phyloP scores from a whole-genome alignment of 2,329 filamentous ascomycete species.

The Coccinonectria pachysandricola region DNA sequence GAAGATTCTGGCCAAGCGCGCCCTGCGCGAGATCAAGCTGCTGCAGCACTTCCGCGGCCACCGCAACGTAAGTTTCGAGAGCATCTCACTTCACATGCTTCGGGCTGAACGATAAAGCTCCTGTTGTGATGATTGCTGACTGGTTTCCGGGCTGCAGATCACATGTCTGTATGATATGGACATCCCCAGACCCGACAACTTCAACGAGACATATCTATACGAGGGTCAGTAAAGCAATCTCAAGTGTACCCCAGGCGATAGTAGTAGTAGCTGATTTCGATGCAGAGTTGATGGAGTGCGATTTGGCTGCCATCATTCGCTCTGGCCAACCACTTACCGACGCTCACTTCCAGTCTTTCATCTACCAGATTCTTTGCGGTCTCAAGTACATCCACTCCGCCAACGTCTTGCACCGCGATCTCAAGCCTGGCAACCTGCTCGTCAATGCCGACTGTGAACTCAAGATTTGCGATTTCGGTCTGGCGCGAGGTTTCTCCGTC shows the following conservation, averaged over 20 bases:
- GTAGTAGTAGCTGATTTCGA: conserved; percentile 10
- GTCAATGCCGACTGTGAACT: conserved; percentile 99
- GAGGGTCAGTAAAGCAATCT: conserved; percentile 55
- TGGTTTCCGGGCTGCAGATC: too few species aligned
- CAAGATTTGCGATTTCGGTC: conserved; percentile 97
- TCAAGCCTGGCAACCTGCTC: conserved; percentile 93
- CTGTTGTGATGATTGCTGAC: too few species aligned
- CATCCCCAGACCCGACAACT: conserved; percentile 91
- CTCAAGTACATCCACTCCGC: conserved; percentile 99
- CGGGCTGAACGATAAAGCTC: too few species aligned
- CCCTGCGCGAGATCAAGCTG: conserved; percentile 95
- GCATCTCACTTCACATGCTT: too few species aligned
- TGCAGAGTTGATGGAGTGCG: conserved; percentile 96
- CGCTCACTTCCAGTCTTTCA: conserved; percentile 98
- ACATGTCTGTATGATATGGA: conserved; percentile 99
- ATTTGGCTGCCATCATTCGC: conserved; percentile 93
- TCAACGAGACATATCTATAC: conserved; percentile 98
- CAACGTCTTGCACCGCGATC: conserved; percentile 90
- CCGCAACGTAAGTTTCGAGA: conserved; percentile 55
- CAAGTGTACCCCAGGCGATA: not conserved
- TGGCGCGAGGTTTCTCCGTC: conserved; percentile 91
- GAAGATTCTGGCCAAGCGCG: conserved; percentile 98
- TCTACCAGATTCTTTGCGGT: conserved; percentile 98
- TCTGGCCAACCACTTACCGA: conserved; percentile 96
- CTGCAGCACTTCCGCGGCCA: conserved; percentile 93